Base-by-base conservation (phyloP, 2,329 filamentous ascomycete genomes). In the Aspergillus brunneoviolaceus region DNA sequence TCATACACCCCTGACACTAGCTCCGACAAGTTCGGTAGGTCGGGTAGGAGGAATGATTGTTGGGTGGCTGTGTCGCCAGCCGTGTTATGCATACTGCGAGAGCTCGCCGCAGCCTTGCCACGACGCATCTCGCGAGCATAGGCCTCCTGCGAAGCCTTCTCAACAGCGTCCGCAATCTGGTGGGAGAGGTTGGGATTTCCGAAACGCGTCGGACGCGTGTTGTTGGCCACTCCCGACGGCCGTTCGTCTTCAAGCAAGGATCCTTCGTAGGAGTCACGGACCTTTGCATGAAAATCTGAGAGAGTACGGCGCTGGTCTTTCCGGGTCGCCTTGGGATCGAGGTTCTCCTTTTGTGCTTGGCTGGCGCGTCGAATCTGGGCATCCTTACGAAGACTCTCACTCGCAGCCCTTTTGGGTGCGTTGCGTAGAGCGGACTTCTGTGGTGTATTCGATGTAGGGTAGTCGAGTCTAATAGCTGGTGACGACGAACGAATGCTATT, bases 21-120 rank as follows among this genome's bases (percentile, higher is more conserved):
- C 66, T 87, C 85, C 5, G 84, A 86, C 59, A 87, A 79, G 64
- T 87, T 85, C 7, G 84, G 82, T 49, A 87, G 75, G 63, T 87
- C 84, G 2, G 86, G 85, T 4, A 88, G 77, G 53, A 85, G 78
- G 68, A 87, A 87, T 0, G 86, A 88, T 60, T 85, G 83, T 45
- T 80, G 79, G 19, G 84, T 86, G 61, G 77, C 76, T 61, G 79
- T 84, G 51, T 79, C 79, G 3, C 79, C 78, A 27, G 69, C 70
- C 47, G 68, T 60, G 33, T 69, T 70, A 19, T 62, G 58, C 48
- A 58, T 56, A 27, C 69, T 70, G 51, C 68, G 72, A 16, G 63
- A 62, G 51, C 65, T 69, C 25, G 59, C 63, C 11, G 63, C 54
- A 9, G 63, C 58, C 56, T 69, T 71, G 23, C 63, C 67, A 29